A percentile compares a stretch with the other conserved stretches of the same genome.
phyloP scores from a whole-genome alignment of 129 eudicot species.

The Deinandra increscens region DNA sequence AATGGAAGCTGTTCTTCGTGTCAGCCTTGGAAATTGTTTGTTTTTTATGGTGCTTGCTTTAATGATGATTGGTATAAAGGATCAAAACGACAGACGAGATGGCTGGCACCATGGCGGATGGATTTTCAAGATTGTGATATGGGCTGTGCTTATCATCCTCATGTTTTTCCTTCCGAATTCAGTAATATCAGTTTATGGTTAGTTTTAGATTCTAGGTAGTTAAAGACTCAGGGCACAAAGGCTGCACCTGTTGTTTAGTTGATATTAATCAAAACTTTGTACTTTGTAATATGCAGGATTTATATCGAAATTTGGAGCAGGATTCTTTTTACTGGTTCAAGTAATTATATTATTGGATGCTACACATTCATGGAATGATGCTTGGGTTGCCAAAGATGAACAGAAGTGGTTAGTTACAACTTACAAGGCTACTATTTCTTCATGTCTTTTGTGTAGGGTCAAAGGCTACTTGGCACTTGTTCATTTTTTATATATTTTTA shows the following conservation, averaged over 20 bases:
- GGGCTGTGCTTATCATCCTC: slow-evolving; percentile 75
- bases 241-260: background rate
- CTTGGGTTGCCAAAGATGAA: slow-evolving; percentile 99
- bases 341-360: slow-evolving; percentile 86
- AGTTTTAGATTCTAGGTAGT: slow-evolving; percentile 28
- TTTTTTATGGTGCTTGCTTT: slow-evolving; percentile 75
- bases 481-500: slow-evolving; percentile 1
- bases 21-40: slow-evolving; percentile 91
- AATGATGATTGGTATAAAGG: slow-evolving; percentile 89
- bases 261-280: slow-evolving; percentile 8
- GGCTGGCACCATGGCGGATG: slow-evolving; percentile 98
- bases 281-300: slow-evolving; percentile 50
- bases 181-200: slow-evolving; percentile 67
- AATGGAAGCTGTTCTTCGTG: slow-evolving; percentile 86
- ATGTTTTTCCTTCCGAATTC: slow-evolving; percentile 89
- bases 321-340: slow-evolving; percentile 82
- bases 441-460: background rate
- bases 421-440: slow-evolving; percentile 2
- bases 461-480: slow-evolving; percentile 1
- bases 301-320: slow-evolving; percentile 93
- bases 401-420: slow-evolving; percentile 77
- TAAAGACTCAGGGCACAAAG: no score
- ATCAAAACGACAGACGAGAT: slow-evolving; percentile 95
- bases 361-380: slow-evolving; percentile 96
- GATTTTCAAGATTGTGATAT: slow-evolving; percentile 68